Base-by-base conservation (phyloP, 495 filamentous ascomycete genomes). In the Aspergillus saccharolyticus region DNA sequence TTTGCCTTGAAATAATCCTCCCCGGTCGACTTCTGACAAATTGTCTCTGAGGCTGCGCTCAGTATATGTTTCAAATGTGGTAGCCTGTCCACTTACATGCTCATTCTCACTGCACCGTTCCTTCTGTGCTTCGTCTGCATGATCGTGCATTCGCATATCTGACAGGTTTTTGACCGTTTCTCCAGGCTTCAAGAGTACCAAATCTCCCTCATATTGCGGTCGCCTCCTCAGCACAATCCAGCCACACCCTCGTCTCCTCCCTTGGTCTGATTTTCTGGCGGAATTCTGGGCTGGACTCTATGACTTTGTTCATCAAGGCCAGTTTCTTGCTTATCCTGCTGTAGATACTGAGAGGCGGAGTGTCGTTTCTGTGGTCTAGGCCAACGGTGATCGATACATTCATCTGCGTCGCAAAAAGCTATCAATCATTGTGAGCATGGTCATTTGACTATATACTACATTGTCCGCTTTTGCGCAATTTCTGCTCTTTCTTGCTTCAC, bases 51-150 rank as follows among this genome's bases (percentile, higher is more conserved):
- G 22, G 24, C 48, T 48, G 33, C 51, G 19, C 47, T 24, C 22
- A 15, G 24, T 44, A 21, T 52, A 54, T 59, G 52, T 46, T 56
- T 54, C 49, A 42, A 63, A 57, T 58, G 48, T 58, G 55, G 55
- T 53, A 48, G 43, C 47, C 59, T 50, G 55, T 44, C 45, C 54
- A 62, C 52, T 54, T 50, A 18, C 39, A 22, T 44, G 25, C 52
- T 54, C 21, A 43, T 25, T 56, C 54, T 10, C 25, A 44, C 54
- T 53, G 44, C 58, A 55, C 30, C n/a, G n/a, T 53, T 47, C 44
- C 16, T 48, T 28, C 25, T 48, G 42, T 52, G 63, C 60, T 57
- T 61, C 54, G 52, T 60, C 52, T 66, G 61, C 63, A 65, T 62
- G 28, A 44, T 54, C 45, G 55, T 48, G 21, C 52, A 33, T 54